Evolutionary conservation across 1,284 basidiomycete species (phyloP), one percentile per base, ranked within the genome.

Genomic region (Ustilago xerochloae): DNA sequence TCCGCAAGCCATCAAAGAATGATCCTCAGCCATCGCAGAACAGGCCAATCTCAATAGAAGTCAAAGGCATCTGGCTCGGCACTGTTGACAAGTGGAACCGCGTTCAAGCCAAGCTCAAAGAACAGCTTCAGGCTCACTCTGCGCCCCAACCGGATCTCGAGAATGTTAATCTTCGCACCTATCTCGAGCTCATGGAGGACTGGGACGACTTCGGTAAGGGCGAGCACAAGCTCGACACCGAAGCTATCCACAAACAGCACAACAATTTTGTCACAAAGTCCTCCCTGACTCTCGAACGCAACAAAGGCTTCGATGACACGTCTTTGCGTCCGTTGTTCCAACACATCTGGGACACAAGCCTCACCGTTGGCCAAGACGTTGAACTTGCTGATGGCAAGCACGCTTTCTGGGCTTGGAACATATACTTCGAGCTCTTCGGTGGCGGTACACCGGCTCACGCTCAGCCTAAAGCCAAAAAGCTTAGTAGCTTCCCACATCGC

Each of bases 401-500:
- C 16, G 18, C 35, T 18, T 46, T 59, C 8, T 81, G 71, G 69
- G 60, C 41, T 7, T 82, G 80, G 80, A 81, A 82, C 56, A 70
- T 82, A 20, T 82, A 80, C 55, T 60, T 82, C 33, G 80, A 82
- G 61, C 52, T 82, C 18, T 80, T 72, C 49, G 80, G 80, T n/a
- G 79, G 79, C 8, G 58, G 56, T 6, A 45, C 22, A 3, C 55
- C 74, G 0, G 67, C 64, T 3, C 49, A 70, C 24, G 33, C 69
- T 4, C 69, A 69, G 32, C 20, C 41, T 0, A 48, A 63, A 24
- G 48, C 67, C 0, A 62, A 63, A 28, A 7, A 59, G 26, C 43
- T 50, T 13, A 70, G 72, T 64, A 71, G 78, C 35, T 66, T 78
- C 35, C 68, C 74, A 10, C 56, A 74, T 36, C 73, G 80, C 35